Percentiles rank a stretch among this genome's conserved stretches.
Evolutionary conservation across 257 asterid genomes (phyloP).

Genomic region (Primulina tabacum): DNA sequence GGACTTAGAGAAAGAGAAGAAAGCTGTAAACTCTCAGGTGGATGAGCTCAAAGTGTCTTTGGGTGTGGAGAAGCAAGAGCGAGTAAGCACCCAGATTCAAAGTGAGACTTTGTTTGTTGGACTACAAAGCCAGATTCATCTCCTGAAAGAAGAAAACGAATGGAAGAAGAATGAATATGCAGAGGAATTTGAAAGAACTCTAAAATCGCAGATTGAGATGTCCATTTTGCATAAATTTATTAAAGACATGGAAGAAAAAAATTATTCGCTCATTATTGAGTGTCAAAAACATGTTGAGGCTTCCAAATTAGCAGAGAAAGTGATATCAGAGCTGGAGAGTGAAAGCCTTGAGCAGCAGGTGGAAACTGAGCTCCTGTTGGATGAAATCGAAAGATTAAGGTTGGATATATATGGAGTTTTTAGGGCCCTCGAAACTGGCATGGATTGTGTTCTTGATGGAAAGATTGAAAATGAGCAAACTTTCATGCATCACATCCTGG

Average conservation of each 20-base stretch:
- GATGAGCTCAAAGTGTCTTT: constrained; percentile 37
- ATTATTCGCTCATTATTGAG: constrained; percentile 35
- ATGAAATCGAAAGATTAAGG: constrained; percentile 45
- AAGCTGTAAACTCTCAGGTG: constrained; percentile 35
- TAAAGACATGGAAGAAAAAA: constrained; percentile 53
- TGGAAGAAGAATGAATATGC: constrained; percentile 41
- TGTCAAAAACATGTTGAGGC: constrained; percentile 57
- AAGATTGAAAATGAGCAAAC: constrained; percentile 41
- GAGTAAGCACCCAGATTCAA: constrained; percentile 29
- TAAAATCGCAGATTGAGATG: constrained; percentile 47
- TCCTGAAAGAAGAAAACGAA: constrained; percentile 44
- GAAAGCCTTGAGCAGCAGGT: constrained; percentile 63
- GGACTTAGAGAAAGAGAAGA: constrained; percentile 43
- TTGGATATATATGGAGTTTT: constrained; percentile 46
- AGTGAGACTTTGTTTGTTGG: constrained; percentile 34
- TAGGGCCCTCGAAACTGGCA: constrained; percentile 39
- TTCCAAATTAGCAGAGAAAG: constrained; percentile 46
- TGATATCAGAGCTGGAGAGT: constrained; percentile 52
- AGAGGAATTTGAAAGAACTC: constrained; percentile 44
- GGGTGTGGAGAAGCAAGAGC: constrained; percentile 44
- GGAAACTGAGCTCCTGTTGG: constrained; percentile 46
- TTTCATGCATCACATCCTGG: constrained; percentile 36
- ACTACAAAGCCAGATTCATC: constrained; percentile 42
- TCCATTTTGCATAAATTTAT: constrained; percentile 47
- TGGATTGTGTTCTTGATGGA: constrained; percentile 25